Base-by-base conservation (phyloP, 257 asterid genomes). In the Fraxinus americana region DNA sequence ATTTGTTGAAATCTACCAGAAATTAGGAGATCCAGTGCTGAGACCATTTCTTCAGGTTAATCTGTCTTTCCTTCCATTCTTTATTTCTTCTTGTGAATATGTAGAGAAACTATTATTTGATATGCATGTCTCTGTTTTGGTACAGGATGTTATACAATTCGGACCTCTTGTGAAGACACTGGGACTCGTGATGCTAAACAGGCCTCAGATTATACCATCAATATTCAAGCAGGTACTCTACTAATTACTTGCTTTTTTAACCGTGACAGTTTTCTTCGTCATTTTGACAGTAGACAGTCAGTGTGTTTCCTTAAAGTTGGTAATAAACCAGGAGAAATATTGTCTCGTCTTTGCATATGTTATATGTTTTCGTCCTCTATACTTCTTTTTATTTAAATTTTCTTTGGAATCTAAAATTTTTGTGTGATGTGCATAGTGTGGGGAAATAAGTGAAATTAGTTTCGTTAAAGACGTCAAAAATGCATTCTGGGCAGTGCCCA, bases 31-130 rank as follows among this genome's bases (percentile, higher is more conserved):
- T 81, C 97, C 97, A 0, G 99, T 95, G 86, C 90, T 95, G 79
- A 87, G 98, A 75, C 99, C 99, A 13, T 95, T 95, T 86, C 99
- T 95, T 82, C 99, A 94, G 98, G 98, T 93, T 76, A 72, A 66
- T 57, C 54, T 54, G 35, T 48, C 52, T 23, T 19, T 17, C 43
- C 10, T 43, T 71, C 21, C 21, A 14, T 23, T 70, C 32, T 32
- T 67, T 77, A 52, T 73, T 11, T 13, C 39, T 63, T 81, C 63
- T 38, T 76, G 17, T 72, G 71, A 41, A 61, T 72, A 43, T 19
- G 21, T 41, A 59, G 41, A 75, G 45, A 78, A 74, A 80, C 73
- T 76, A 50, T 71, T 11, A 13, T 27, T n/a, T 63, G 67, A 57
- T 38, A 7, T 70, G 1, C 10, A 23, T 23, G 7, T 67, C 61